A percentile compares a stretch with the other conserved stretches of the same genome.
Conservation (phyloP, 1,139 yeast species). For the Pneumocystis canis region DNA sequence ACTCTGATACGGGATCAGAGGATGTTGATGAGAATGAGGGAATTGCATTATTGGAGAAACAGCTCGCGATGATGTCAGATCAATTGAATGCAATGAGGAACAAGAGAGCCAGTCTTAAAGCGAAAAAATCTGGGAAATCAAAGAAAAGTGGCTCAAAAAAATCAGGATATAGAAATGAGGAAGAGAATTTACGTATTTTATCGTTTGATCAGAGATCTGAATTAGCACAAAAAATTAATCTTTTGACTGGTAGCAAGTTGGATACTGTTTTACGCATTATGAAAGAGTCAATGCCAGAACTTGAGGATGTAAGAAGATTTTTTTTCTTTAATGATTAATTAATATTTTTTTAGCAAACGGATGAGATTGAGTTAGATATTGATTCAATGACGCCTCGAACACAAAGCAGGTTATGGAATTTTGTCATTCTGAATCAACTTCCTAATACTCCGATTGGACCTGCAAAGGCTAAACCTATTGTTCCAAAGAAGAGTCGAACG, state of each 20-base stretch:
- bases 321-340: constrained; percentile 21
- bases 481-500: constrained; percentile 36
- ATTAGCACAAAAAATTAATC: constrained; percentile 71
- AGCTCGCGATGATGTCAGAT: constrained; percentile 60
- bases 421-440: constrained; percentile 41
- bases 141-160: constrained; percentile 5
- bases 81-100: constrained; percentile 35
- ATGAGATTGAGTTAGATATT: constrained; percentile 89
- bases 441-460: constrained; percentile 15
- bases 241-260: constrained; percentile 59
- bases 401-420: constrained; percentile 66
- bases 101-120: background rate
- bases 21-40: constrained; percentile 64
- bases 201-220: constrained; percentile 96
- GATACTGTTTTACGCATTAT: constrained; percentile 75
- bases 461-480: constrained; percentile 14
- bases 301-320: constrained; percentile 2
- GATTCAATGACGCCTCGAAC: constrained; percentile 83
- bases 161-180: constrained; percentile 6
- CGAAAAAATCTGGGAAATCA: constrained; percentile 5
- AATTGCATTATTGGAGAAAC: constrained; percentile 75
- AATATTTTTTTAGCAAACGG: constrained; percentile 35
- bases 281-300: constrained; percentile 71
- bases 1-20: constrained; percentile 46
- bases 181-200: constrained; percentile 17